Percentiles rank a stretch among this genome's conserved stretches.
phyloP scores from a whole-genome alignment of 2,329 filamentous ascomycete species.

The Fonsecaea multimorphosa region DNA sequence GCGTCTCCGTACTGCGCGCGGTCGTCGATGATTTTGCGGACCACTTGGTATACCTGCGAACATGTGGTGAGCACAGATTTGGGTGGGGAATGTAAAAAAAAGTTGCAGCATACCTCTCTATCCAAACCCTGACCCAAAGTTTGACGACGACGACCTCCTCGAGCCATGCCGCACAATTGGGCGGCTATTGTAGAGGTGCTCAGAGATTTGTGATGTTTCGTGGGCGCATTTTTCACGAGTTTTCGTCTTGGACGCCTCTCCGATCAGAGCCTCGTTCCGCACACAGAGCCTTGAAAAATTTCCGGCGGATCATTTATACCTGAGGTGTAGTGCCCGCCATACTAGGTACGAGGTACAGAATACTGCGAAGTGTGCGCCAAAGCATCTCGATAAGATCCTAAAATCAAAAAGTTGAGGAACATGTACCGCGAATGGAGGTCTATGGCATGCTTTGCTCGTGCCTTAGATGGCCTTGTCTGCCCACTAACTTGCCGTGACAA shows the following conservation, averaged over 20 bases:
- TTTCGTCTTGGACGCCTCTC: not conserved
- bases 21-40: slow-evolving; percentile 76
- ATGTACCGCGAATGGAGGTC: no score
- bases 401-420: no score
- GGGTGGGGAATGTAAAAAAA: not conserved
- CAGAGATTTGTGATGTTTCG: not conserved
- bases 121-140: slow-evolving; percentile 65
- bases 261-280: not conserved
- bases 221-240: slow-evolving; percentile 1
- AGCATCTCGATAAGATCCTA: no score
- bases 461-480: not conserved
- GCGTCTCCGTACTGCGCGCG: slow-evolving; percentile 59
- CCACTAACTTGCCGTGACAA: not conserved
- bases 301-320: slow-evolving; percentile 3
- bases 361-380: not conserved
- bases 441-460: not conserved
- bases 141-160: slow-evolving; percentile 51
- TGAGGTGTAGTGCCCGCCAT: slow-evolving; percentile 1
- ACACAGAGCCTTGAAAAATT: not conserved
- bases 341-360: not conserved
- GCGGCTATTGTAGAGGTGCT: not conserved
- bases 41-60: slow-evolving; percentile 73
- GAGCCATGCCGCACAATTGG: slow-evolving; percentile 43
- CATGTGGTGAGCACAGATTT: not conserved
- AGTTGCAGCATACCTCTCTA: slow-evolving; percentile 58